A percentile compares a stretch with the other conserved stretches of the same genome.
Evolutionary conservation across 2,329 filamentous ascomycete species (phyloP).

Genomic region (Aspergillus aculeatinus): DNA sequence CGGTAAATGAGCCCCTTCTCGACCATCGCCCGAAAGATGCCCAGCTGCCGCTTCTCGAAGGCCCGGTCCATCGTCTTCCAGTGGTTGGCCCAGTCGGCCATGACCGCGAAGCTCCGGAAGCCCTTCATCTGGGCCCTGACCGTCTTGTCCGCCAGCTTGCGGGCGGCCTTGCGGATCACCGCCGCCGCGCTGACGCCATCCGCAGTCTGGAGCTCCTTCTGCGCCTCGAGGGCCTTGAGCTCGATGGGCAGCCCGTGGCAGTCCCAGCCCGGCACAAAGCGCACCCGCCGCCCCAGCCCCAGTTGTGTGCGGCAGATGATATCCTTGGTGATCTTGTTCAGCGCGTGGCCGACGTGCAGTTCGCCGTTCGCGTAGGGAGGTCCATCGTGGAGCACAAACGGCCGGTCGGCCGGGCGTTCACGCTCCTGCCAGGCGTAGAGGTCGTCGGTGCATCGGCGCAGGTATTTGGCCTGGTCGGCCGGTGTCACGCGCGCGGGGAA

Average conservation of each 20-base stretch:
- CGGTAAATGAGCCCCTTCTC: constrained; percentile 61
- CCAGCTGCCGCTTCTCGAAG: constrained; percentile 61
- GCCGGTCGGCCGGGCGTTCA: constrained; percentile 52
- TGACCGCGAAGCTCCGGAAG: constrained; percentile 61
- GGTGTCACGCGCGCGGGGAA: constrained; percentile 58
- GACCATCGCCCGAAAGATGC: constrained; percentile 62
- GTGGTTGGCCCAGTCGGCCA: constrained; percentile 63
- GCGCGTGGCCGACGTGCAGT: constrained; percentile 87
- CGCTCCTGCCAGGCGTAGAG: constrained; percentile 82
- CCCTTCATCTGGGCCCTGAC: constrained; percentile 60
- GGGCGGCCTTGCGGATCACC: constrained; percentile 55
- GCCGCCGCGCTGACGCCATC: constrained; percentile 42
- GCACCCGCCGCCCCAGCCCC: constrained; percentile 70
- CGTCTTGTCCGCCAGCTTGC: constrained; percentile 55
- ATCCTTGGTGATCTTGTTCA: constrained; percentile 98
- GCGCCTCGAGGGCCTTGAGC: constrained; percentile 79
- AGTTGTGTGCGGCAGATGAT: constrained; percentile 82
- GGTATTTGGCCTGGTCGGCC: constrained; percentile 55
- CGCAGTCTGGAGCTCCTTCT: constrained; percentile 37
- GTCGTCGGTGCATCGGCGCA: constrained; percentile 78
- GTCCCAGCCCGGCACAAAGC: constrained; percentile 93
- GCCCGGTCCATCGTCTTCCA: constrained; percentile 63
- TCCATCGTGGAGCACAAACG: constrained; percentile 88
- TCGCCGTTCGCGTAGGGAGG: constrained; percentile 94
- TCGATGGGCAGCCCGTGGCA: constrained; percentile 97